A percentile compares a stretch with the other conserved stretches of the same genome.
Evolutionary conservation across 495 filamentous ascomycete genomes (phyloP).

Genomic region (Baudoinia panamericana): DNA sequence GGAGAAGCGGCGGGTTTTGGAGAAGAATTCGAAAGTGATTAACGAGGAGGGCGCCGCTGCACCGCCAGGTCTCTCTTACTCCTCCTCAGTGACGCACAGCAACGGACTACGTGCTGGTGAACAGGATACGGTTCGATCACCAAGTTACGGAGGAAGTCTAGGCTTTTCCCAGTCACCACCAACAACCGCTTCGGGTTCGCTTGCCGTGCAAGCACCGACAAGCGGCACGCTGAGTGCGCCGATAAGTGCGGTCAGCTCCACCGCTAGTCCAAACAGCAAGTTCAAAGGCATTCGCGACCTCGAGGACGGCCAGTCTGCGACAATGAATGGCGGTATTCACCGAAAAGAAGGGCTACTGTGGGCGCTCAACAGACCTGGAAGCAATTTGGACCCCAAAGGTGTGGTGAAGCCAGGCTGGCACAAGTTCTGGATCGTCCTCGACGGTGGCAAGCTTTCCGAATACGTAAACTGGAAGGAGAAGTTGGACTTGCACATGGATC

Average conservation of each 20-base stretch:
- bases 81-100: slow-evolving; percentile 6
- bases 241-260: not conserved
- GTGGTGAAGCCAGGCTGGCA: slow-evolving; percentile 98
- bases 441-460: slow-evolving; percentile 90
- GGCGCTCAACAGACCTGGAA: slow-evolving; percentile 85
- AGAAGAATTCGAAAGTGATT: slow-evolving; percentile 65
- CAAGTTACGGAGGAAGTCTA: not conserved
- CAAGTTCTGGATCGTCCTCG: slow-evolving; percentile 98
- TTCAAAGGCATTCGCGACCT: slow-evolving; percentile 84
- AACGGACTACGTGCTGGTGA: slow-evolving; percentile 7
- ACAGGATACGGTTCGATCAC: slow-evolving; percentile 1
- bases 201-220: slow-evolving; percentile 7
- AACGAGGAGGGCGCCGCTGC: slow-evolving; percentile 12
- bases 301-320: slow-evolving; percentile 46
- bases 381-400: slow-evolving; percentile 78
- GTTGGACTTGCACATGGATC: slow-evolving; percentile 93
- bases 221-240: slow-evolving; percentile 8
- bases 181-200: slow-evolving; percentile 1
- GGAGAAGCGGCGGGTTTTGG: slow-evolving; percentile 75
- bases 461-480: slow-evolving; percentile 99
- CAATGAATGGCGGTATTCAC: slow-evolving; percentile 39
- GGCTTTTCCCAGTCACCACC: slow-evolving; percentile 17
- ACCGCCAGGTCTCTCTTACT: slow-evolving; percentile 7
- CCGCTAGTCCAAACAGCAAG: slow-evolving; percentile 39
- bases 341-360: slow-evolving; percentile 89